Percentiles rank a stretch among this genome's conserved stretches.
Conservation (phyloP, 2,329 filamentous ascomycete species). For the Clonostachys chloroleuca region DNA sequence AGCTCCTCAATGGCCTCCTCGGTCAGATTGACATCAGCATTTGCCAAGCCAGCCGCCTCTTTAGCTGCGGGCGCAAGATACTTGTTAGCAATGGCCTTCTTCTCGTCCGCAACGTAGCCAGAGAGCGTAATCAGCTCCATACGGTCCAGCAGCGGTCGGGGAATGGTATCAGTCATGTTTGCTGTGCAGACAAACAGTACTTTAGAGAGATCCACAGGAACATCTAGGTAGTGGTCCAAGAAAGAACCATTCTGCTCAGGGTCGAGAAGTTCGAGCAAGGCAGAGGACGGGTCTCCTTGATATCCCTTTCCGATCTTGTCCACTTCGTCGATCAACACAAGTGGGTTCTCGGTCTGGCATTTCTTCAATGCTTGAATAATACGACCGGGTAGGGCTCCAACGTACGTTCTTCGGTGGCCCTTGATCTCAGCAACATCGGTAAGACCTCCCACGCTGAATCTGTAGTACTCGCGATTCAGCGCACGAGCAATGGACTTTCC, state of each 20-base stretch:
- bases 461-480: slow-evolving; percentile 93
- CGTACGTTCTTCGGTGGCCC: slow-evolving; percentile 92
- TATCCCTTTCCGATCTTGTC: slow-evolving; percentile 98
- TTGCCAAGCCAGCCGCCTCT: slow-evolving; percentile 83
- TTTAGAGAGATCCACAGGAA: slow-evolving; percentile 94
- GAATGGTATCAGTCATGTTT: slow-evolving; percentile 98
- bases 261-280: slow-evolving; percentile 87
- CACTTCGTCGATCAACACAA: slow-evolving; percentile 94
- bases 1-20: slow-evolving; percentile 90
- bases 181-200: slow-evolving; percentile 98
- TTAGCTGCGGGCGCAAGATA: slow-evolving; percentile 95
- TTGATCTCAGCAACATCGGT: slow-evolving; percentile 99
- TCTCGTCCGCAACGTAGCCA: slow-evolving; percentile 95
- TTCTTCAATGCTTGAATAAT: slow-evolving; percentile 99
- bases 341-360: slow-evolving; percentile 95
- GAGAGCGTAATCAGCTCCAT: slow-evolving; percentile 98
- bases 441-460: slow-evolving; percentile 94
- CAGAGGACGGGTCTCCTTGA: slow-evolving; percentile 93
- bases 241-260: slow-evolving; percentile 98
- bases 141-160: slow-evolving; percentile 84
- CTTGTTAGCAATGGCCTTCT: slow-evolving; percentile 94
- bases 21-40: slow-evolving; percentile 83
- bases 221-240: slow-evolving; percentile 97
- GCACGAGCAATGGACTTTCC: slow-evolving; percentile 96
- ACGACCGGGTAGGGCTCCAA: slow-evolving; percentile 88